Evolutionary conservation across 2,329 filamentous ascomycete genomes (phyloP).

Genomic region (Sclerotinia borealis): DNA sequence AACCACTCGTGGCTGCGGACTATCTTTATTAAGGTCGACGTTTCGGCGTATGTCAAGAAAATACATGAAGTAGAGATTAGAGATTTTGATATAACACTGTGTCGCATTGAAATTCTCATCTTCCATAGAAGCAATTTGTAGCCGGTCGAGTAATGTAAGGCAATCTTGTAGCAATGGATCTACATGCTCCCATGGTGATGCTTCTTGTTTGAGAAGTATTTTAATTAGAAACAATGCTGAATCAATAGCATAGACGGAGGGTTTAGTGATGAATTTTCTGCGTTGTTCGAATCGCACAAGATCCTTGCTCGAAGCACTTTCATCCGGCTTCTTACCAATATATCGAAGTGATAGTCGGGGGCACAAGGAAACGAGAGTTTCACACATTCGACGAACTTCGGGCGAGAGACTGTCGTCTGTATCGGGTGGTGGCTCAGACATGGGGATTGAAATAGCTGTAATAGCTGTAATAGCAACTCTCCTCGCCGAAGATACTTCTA

Average conservation of each 20-base stretch:
- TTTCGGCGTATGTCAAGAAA: slow-evolving; percentile 47
- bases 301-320: slow-evolving; percentile 49
- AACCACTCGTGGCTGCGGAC: slow-evolving; percentile 43
- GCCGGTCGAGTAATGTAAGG: slow-evolving; percentile 45
- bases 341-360: slow-evolving; percentile 56
- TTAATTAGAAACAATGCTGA: slow-evolving; percentile 53
- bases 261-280: slow-evolving; percentile 41
- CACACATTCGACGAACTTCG: slow-evolving; percentile 38
- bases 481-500: slow-evolving; percentile 49
- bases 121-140: slow-evolving; percentile 34
- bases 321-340: slow-evolving; percentile 51
- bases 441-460: slow-evolving; percentile 5
- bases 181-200: slow-evolving; percentile 47
- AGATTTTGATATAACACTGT: slow-evolving; percentile 60
- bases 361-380: slow-evolving; percentile 51
- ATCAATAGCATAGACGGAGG: slow-evolving; percentile 53
- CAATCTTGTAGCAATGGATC: slow-evolving; percentile 55
- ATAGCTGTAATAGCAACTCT: slow-evolving; percentile 49
- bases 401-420: slow-evolving; percentile 11
- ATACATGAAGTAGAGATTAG: slow-evolving; percentile 64
- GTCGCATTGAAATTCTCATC: slow-evolving; percentile 30
- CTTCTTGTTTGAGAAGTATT: slow-evolving; percentile 42
- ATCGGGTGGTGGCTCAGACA: background rate
- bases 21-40: slow-evolving; percentile 37
- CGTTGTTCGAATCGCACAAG: slow-evolving; percentile 56